phyloP scores from a whole-genome alignment of 2,329 filamentous ascomycete species.

The Trichoderma arundinaceum region DNA sequence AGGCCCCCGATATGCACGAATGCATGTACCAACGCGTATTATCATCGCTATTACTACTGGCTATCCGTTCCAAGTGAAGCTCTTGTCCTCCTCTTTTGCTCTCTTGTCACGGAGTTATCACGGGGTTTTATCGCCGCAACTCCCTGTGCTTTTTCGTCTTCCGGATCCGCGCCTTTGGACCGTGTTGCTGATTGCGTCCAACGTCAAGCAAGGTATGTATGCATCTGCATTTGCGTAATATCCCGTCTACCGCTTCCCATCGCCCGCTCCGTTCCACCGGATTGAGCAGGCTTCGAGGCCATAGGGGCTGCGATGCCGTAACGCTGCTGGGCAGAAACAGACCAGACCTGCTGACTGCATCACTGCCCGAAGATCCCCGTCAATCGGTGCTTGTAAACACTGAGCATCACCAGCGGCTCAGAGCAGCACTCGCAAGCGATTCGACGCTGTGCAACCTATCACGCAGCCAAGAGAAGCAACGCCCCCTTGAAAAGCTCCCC shows the following conservation, averaged over 20 bases:
- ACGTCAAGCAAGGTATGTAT: neutral
- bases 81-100: neutral
- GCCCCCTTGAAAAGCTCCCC: neutral
- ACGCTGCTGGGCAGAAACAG: neutral
- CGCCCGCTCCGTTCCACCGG: slow-evolving; percentile 18
- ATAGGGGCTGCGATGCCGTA: neutral
- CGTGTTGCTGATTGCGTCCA: slow-evolving; percentile 1
- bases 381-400: no score
- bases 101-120: neutral
- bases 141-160: neutral
- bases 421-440: no score
- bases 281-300: neutral
- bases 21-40: neutral
- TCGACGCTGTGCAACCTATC: neutral
- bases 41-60: neutral
- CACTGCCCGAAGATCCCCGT: slow-evolving; percentile 12
- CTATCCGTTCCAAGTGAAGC: neutral
- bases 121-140: neutral
- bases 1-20: neutral
- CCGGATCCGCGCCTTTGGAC: slow-evolving; percentile 4
- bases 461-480: neutral
- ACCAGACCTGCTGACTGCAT: slow-evolving; percentile 20
- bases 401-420: no score
- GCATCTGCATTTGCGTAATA: neutral
- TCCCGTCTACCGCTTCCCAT: slow-evolving; percentile 9